Base-by-base conservation (phyloP, 768 basidiomycete genomes). In the Pluteus cervinus region DNA sequence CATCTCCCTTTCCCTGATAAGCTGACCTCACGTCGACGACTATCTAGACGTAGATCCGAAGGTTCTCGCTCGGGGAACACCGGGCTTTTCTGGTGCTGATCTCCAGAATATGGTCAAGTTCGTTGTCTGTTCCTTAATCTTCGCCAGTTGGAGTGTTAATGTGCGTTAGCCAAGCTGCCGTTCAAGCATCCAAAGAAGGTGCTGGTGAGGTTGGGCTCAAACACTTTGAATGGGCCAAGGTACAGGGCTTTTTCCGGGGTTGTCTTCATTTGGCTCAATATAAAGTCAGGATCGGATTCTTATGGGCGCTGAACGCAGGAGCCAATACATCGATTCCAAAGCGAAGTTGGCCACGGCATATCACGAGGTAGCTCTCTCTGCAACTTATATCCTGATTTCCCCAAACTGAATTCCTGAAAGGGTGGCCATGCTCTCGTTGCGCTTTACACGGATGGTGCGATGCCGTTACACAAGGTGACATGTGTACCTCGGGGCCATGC, bases 171-270 rank as follows among this genome's bases (percentile, higher is more conserved):
- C 76, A 87, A 69, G 96, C 96, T 10, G 96, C 96, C 3, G 88
- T 98, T 37, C 87, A 94, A 57, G 96, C 96, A 7, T 81, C 90
- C 9, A 81, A 87, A 51, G 88, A 97, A 48, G 78, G 74, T 6
- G 82, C 77, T 29, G 71, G 65, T 33, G 71, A 76, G 43, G 91
- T 99, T 5, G 62, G 61, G 16, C 58, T 86, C 42, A 79, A 71
- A 45, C 92, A 99, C 57, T 87, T 98, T 55, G 94, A 98, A 65
- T 99, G 96, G 96, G 96, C 96, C 9, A 96, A 89, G 71, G 90
- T 86, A 43, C 37, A 32, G 14, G 39, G 24, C 28, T 20, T 21
- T 18, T 11, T 11, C n/a, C n/a, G n/a, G n/a, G 26, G 9, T 28
- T 28, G 9, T 28, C 14, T 9, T 14, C 30, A 32, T 32, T 14